Evolutionary conservation across 768 basidiomycete genomes (phyloP).

Genomic region (Phylloporus sp.): DNA sequence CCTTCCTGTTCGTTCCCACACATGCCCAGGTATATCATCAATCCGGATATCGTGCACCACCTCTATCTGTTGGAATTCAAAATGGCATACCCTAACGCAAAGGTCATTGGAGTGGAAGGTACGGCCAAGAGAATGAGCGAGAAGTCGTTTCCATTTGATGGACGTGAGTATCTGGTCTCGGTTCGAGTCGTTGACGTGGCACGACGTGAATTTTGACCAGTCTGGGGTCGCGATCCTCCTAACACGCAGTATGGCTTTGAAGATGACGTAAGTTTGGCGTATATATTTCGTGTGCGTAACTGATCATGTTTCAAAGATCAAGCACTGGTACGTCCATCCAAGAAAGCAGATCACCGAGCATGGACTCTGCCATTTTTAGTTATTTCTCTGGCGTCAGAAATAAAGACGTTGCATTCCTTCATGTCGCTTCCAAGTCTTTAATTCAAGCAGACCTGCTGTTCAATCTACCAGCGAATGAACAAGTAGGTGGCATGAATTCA

Average conservation of each 20-base stretch:
- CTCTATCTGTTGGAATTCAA: conserved; percentile 61
- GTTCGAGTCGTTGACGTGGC: background rate
- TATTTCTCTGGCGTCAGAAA: conserved; percentile 69
- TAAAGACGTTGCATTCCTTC: conserved; percentile 82
- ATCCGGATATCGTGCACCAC: conserved; percentile 54
- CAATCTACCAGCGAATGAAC: conserved; percentile 77
- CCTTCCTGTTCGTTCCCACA: background rate
- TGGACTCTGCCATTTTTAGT: conserved; percentile 28
- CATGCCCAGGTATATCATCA: conserved; percentile 49
- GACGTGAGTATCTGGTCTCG: conserved; percentile 41
- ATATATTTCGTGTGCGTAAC: background rate
- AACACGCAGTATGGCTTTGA: conserved; percentile 74
- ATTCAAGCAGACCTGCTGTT: conserved; percentile 80
- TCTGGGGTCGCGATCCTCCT: conserved; percentile 60
- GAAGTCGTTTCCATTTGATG: conserved; percentile 53
- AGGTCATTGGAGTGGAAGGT: conserved; percentile 63
- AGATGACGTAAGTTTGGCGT: conserved; percentile 42
- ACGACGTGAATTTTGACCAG: conserved; percentile 20
- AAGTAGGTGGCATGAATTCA: conserved; percentile 36
- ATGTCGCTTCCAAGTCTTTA: conserved; percentile 62
- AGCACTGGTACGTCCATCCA: conserved; percentile 39
- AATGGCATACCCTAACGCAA: conserved; percentile 64
- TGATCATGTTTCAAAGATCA: conserved; percentile 34
- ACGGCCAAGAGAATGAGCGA: conserved; percentile 48
- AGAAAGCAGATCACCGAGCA: background rate